Evolutionary conservation across 441 rosid species (phyloP).

Genomic region (Gossypium lobatum): DNA sequence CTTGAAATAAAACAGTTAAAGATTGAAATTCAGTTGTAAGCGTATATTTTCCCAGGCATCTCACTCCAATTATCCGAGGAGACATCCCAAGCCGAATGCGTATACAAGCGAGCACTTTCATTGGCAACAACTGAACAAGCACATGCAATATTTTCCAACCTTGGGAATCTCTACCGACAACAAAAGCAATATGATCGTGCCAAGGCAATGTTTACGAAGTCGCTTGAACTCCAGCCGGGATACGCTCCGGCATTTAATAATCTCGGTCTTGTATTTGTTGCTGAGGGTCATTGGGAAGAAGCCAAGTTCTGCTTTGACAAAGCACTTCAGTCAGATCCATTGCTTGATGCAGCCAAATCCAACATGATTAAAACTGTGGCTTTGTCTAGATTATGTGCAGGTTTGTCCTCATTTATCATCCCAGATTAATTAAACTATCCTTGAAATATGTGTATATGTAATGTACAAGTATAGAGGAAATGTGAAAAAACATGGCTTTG

Average conservation of each 20-base stretch:
- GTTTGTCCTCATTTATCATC: slow-evolving; percentile 26
- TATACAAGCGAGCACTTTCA: slow-evolving; percentile 71
- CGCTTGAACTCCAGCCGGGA: slow-evolving; percentile 77
- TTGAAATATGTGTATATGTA: not conserved
- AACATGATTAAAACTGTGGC: slow-evolving; percentile 64
- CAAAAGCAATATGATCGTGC: slow-evolving; percentile 74
- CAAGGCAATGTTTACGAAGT: slow-evolving; percentile 81
- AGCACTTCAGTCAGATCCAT: slow-evolving; percentile 66
- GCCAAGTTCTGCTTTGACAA: slow-evolving; percentile 76
- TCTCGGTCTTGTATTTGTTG: slow-evolving; percentile 84
- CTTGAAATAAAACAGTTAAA: not conserved
- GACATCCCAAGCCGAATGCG: slow-evolving; percentile 62
- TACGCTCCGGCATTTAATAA: slow-evolving; percentile 95
- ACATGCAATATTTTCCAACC: slow-evolving; percentile 72
- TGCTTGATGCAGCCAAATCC: slow-evolving; percentile 86
- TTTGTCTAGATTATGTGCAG: slow-evolving; percentile 40
- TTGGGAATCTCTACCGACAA: slow-evolving; percentile 82
- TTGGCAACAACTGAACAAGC: slow-evolving; percentile 55
- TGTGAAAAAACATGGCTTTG: not conserved
- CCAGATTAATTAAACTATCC: slow-evolving; percentile 11
- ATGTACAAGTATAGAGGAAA: not conserved
- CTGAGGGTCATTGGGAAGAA: slow-evolving; percentile 79
- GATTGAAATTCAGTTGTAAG: slow-evolving; percentile 3
- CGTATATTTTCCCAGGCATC: slow-evolving; percentile 39
- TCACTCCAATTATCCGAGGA: slow-evolving; percentile 76